phyloP scores from a whole-genome alignment of 805 yeast genomes.

The Saccharomycopsis sp. region DNA sequence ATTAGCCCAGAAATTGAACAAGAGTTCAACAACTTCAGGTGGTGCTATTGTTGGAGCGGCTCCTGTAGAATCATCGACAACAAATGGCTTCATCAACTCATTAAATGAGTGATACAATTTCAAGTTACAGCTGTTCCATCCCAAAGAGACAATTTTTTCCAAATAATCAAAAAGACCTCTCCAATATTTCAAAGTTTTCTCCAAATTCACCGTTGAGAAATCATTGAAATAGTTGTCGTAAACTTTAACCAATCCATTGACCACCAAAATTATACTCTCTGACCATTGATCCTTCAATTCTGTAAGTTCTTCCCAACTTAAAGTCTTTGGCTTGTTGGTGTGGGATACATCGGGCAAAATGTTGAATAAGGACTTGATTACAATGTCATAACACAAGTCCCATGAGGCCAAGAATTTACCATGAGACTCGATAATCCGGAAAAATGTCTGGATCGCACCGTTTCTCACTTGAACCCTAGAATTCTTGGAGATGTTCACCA shows the following conservation, averaged over 20 bases:
- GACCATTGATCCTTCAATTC: slow-evolving; percentile 36
- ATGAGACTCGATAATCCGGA: slow-evolving; percentile 72
- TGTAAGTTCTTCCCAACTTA: slow-evolving; percentile 17
- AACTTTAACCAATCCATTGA: slow-evolving; percentile 61
- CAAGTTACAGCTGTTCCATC: slow-evolving; percentile 48
- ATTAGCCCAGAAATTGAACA: slow-evolving; percentile 47
- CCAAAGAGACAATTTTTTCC: slow-evolving; percentile 32
- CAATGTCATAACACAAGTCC: slow-evolving; percentile 59
- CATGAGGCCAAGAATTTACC: slow-evolving; percentile 54
- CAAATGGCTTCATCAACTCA: slow-evolving; percentile 37
- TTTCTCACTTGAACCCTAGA: slow-evolving; percentile 74
- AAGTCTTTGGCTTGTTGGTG: slow-evolving; percentile 27
- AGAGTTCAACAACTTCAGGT: slow-evolving; percentile 29
- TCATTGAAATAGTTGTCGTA: slow-evolving; percentile 46
- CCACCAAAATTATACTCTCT: slow-evolving; percentile 55
- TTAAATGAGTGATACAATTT: slow-evolving; percentile 50
- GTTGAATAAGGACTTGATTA: slow-evolving; percentile 47
- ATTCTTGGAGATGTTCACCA: slow-evolving; percentile 61
- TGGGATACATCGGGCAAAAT: slow-evolving; percentile 24
- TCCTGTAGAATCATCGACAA: slow-evolving; percentile 8
- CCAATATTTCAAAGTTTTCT: slow-evolving; percentile 42
- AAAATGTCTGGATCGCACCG: slow-evolving; percentile 85
- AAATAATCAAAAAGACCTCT: slow-evolving; percentile 45
- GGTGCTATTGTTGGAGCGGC: slow-evolving; percentile 25
- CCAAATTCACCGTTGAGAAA: slow-evolving; percentile 26